Base-by-base conservation (phyloP, 2,329 filamentous ascomycete genomes). In the Daldinia sp. region DNA sequence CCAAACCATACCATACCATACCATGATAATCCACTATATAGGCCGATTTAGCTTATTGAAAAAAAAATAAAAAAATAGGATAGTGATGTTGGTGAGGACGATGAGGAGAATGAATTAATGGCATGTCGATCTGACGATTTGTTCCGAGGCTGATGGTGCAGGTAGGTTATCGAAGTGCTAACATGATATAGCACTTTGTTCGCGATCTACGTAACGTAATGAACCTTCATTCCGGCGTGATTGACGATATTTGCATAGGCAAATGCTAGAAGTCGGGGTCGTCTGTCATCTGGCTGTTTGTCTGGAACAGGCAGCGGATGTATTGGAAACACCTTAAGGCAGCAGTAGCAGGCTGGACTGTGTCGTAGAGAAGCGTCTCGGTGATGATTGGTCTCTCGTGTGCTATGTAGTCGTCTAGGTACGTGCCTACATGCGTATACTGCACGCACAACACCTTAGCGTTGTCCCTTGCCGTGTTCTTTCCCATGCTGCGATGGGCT, bases 91-190 rank as follows among this genome's bases (percentile, higher is more conserved):
- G 32, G 13, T 25, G 15, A 35, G 47, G 17, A 35, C 39, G 49
- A n/a, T 53, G 17, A 32, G 34, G 8, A 27, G 29, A 41, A 50
- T 37, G 58, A 52, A 59, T 59, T 39, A 37, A 61, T 67, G 54
- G 61, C 49, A 58, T 62, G 58, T 55, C 61, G 61, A 67, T 67
- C 61, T 64, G 58, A 59, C 49, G 55, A 64, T 19, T 59, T 59
- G 17, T 58, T 43, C 23, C 17, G 54, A 29, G 19, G 43, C 49
- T 61, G 21, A 48, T 37, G 39, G 23, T 45, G 23, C 25, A 51
- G 10, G 32, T 47, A 27, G 34, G 11, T 30, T 29, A 19, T 43
- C 17, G 30, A 25, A 54, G 27, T 25, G 29, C 39, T 13, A 52
- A 51, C 17, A 51, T 55, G 3, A 54, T 35, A 6, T n/a, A n/a